Conservation (phyloP, 2,329 filamentous ascomycete species). For the Trichophyton rubrum region DNA sequence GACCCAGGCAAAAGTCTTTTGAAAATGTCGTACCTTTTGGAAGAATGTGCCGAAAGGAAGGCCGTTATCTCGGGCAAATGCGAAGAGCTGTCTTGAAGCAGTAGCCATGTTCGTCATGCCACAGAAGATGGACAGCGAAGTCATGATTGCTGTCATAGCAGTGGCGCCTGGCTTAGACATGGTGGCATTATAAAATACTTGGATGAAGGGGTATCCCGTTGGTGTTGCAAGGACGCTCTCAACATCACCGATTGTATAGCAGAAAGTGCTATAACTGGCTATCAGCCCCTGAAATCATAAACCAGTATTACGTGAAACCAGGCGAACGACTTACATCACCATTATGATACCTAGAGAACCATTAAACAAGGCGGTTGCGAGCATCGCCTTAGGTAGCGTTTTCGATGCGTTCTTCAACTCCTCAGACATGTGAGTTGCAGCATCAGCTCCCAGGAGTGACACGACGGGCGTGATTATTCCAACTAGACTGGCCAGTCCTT, state of each 20-base stretch:
- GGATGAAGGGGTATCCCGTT: constrained; percentile 27
- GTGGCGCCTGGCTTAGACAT: constrained; percentile 17
- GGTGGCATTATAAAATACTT: constrained; percentile 23
- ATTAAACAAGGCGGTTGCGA: constrained; percentile 25
- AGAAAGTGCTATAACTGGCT: constrained; percentile 5
- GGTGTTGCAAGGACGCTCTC: constrained; percentile 1
- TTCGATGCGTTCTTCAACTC: constrained; percentile 27
- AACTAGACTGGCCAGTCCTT: not conserved
- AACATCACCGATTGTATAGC: constrained; percentile 7
- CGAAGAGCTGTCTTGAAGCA: constrained; percentile 22
- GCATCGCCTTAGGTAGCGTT: constrained; percentile 27
- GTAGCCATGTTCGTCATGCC: constrained; percentile 24
- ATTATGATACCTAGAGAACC: constrained; percentile 26
- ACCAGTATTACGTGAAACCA: not conserved
- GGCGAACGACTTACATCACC: not conserved
- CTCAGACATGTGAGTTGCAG: constrained; percentile 17
- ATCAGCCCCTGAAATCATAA: not conserved
- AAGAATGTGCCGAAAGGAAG: constrained; percentile 33
- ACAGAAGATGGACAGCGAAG: constrained; percentile 18
- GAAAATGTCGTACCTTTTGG: constrained; percentile 8
- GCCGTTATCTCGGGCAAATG: constrained; percentile 42
- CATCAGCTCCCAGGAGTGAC: constrained; percentile 3
- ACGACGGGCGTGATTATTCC: constrained; percentile 1
- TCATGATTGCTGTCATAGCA: constrained; percentile 18
- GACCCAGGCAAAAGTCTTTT: not conserved